These are phyloP conservation scores for Forsythia viridissima DNA, from an alignment of 257 asterid species.

Conservation along the genomic window DNA sequence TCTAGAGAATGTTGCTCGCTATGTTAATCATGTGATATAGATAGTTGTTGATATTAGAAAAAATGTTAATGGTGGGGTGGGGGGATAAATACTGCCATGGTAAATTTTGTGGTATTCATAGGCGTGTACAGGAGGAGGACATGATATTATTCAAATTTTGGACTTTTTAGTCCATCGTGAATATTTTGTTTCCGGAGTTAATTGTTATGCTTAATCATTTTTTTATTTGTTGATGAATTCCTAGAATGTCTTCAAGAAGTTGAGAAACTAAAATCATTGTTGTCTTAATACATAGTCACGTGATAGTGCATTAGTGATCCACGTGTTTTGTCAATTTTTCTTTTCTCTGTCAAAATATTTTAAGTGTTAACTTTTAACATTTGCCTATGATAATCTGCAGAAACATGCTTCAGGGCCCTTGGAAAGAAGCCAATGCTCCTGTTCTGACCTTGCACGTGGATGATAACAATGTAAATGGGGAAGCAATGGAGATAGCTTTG, in stretches of 20 bases:
- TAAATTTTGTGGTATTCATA: too few relatives aligned
- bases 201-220: not conserved
- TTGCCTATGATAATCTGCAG: slow-evolving; percentile 44
- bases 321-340: not conserved
- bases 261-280: not conserved
- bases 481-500: slow-evolving; percentile 81
- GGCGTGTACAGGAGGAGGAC: too few relatives aligned
- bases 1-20: too few relatives aligned
- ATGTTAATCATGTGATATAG: too few relatives aligned
- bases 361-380: slow-evolving; percentile 8
- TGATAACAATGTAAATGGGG: slow-evolving; percentile 78
- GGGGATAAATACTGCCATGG: too few relatives aligned
- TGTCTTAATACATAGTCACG: not conserved
- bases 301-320: not conserved
- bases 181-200: not conserved
- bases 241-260: not conserved
- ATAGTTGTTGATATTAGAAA: too few relatives aligned
- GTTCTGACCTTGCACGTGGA: slow-evolving; percentile 81
- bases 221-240: not conserved
- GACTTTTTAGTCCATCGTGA: not conserved
- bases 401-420: slow-evolving; percentile 96
- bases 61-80: too few relatives aligned
- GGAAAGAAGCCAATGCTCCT: slow-evolving; percentile 97
- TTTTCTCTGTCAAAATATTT: not conserved
- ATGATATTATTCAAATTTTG: too few relatives aligned